Evolutionary conservation across 1,284 basidiomycete species (phyloP), one percentile per base, ranked within the genome.

Genomic region (Butyriboletus appendiculatus): DNA sequence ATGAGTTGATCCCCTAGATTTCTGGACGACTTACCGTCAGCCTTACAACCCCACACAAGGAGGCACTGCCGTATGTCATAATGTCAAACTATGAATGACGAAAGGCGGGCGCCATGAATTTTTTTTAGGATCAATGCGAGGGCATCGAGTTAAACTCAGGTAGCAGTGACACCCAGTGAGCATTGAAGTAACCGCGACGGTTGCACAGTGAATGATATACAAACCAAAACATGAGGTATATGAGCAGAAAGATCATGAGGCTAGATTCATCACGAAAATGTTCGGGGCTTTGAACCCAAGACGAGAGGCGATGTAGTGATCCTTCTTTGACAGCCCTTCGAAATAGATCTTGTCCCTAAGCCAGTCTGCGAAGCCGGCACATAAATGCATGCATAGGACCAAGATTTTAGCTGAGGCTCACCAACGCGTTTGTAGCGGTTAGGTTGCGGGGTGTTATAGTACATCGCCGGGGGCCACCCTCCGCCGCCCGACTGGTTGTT

Each of bases 211-310:
- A 30, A 45, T 26, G 45, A 52, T 50, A 46, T 40, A 50, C 26
- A 53, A 54, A 50, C 11, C 56, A 59, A 54, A 45, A 56, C 4
- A 52, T 5, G 40, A 40, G n/a, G 44, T 50, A 56, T 43, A 45
- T 52, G 15, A 43, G 47, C 45, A 45, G 28, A 34, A 42, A 38
- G 37, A 39, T 70, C 55, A 68, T 28, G 69, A 69, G 7, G 63
- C 53, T 28, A 78, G 49, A 47, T 66, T 70, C 81, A 92, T 83
- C 37, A 88, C 74, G 65, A 90, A 88, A 34, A 90, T 81, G 64
- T 92, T 92, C 2, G 89, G 82, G 1, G 90, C 90, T 49, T 76
- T 77, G 70, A 82, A 92, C 1, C 90, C 90, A 33, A 92, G 80
- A 12, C 88, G 78, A 11, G 73, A 65, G 35, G 72, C 61, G 1